Base-by-base conservation (phyloP, 768 basidiomycete genomes). In the Termitomyces sp. region DNA sequence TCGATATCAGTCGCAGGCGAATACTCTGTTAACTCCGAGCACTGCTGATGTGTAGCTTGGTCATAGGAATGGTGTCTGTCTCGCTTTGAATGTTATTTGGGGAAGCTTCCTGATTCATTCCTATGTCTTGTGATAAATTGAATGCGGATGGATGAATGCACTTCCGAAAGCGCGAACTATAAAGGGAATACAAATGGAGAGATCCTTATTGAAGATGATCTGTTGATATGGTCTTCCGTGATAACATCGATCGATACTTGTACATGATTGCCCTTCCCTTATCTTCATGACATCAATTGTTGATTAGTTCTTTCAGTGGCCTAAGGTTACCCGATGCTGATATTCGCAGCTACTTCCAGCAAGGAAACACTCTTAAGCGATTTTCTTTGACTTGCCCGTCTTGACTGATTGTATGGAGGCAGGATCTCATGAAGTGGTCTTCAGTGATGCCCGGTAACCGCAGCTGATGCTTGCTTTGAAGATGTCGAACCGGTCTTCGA, bases 181-280 rank as follows among this genome's bases (percentile, higher is more conserved):
- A 59, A 81, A 77, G 78, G 78, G 8, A 32, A 37, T 34, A 12
- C 14, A 42, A 49, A 22, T 26, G 32, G 18, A 37, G 24, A 24
- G 36, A 10, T 49, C 13, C 42, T 44, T 34, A 12, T n/a, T 41
- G 32, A 3, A n/a, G n/a, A n/a, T n/a, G n/a, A n/a, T n/a, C 29
- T 32, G 32, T 36, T 14, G 24, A 39, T n/a, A 37, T 24, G 41
- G 46, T n/a, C 32, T 53, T 49, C 58, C 61, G 58, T 46, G 50
- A 57, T 59, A 57, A 57, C 48, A 26, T 58, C 58, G 56, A 57
- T 46, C 14, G 14, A 32, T 32, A 42, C 4, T 14, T 27, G 24
- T 44, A 14, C 18, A 39, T 24, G 43, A 42, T 41, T 14, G 0
- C 24, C 14, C 43, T 44, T 24, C 6, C 10, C 22, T 43, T 13